Evolutionary conservation across 257 asterid genomes (phyloP).

Genomic region (Nicotiana undulata): DNA sequence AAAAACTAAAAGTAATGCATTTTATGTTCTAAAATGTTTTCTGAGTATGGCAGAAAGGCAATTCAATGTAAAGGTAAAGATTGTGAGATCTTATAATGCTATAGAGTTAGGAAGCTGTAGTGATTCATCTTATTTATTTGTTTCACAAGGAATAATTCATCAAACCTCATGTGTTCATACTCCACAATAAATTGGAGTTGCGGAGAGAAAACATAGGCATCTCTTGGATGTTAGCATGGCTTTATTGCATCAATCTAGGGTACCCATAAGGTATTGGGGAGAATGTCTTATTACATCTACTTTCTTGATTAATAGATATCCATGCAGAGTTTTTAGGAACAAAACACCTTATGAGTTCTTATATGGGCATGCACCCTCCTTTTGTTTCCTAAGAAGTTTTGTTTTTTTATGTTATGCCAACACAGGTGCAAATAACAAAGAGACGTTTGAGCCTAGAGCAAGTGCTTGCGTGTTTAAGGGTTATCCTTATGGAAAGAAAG

Average conservation of each 20-base stretch:
- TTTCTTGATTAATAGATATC: neutral
- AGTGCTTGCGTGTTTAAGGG: neutral
- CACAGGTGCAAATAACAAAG: too few species aligned
- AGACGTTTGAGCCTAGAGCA: neutral
- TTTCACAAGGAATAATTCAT: too few species aligned
- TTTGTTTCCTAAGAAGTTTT: neutral
- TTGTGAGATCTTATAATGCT: too few species aligned
- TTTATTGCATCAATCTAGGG: neutral
- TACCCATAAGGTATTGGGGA: neutral
- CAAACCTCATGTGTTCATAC: too few species aligned
- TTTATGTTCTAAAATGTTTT: too few species aligned
- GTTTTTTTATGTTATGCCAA: neutral
- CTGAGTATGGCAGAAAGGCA: too few species aligned
- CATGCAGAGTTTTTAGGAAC: neutral
- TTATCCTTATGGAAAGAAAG: neutral
- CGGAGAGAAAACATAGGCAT: neutral
- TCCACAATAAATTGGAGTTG: too few species aligned
- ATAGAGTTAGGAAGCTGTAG: too few species aligned
- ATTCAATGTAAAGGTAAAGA: too few species aligned
- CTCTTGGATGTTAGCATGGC: neutral
- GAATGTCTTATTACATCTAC: neutral
- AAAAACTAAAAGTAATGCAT: too few species aligned
- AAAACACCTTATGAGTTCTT: neutral
- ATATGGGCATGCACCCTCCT: too few species aligned
- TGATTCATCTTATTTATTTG: too few species aligned